Percentiles rank a stretch among this genome's conserved stretches.
These are phyloP conservation scores for Penicillium argentinense DNA, from an alignment of 495 filamentous ascomycete genomes.

Conservation along the genomic window DNA sequence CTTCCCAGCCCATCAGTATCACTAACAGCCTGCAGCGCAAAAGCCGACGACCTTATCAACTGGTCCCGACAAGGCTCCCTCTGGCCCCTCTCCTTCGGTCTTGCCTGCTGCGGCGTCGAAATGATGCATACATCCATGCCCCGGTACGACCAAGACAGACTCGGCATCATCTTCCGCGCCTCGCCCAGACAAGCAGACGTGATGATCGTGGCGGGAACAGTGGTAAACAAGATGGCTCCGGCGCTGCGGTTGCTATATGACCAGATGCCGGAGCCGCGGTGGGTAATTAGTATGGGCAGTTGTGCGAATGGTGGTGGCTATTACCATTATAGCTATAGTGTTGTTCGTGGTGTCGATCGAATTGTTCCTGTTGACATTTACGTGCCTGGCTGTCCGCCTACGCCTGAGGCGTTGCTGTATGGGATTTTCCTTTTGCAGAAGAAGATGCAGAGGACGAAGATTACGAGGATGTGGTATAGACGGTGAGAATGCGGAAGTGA, in stretches of 20 bases:
- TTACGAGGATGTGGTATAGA: conserved; percentile 47
- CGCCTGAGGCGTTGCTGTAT: conserved; percentile 84
- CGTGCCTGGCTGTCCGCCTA: conserved; percentile 89
- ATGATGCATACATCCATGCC: conserved; percentile 97
- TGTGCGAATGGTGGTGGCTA: conserved; percentile 94
- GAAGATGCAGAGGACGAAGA: conserved; percentile 74
- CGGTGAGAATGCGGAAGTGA: no score
- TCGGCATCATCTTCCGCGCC: conserved; percentile 93
- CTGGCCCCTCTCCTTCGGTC: conserved; percentile 92
- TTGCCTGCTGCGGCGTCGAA: conserved; percentile 89
- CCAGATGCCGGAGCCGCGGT: conserved; percentile 91
- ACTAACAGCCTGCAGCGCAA: conserved; percentile 67
- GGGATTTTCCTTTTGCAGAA: conserved; percentile 84
- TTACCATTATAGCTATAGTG: conserved; percentile 91
- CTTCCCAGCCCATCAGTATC: no score
- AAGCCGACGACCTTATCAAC: conserved; percentile 79
- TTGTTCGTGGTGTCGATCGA: conserved; percentile 82
- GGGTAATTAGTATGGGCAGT: conserved; percentile 90
- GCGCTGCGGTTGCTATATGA: conserved; percentile 89
- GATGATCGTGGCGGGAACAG: conserved; percentile 91
- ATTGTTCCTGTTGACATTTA: conserved; percentile 93
- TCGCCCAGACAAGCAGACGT: conserved; percentile 90
- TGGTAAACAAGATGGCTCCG: conserved; percentile 95
- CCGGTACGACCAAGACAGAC: conserved; percentile 88
- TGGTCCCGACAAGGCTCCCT: conserved; percentile 88